Evolutionary conservation across 2,329 filamentous ascomycete genomes (phyloP), one percentile per base, ranked within the genome.

Genomic region (Didymella pomorum): DNA sequence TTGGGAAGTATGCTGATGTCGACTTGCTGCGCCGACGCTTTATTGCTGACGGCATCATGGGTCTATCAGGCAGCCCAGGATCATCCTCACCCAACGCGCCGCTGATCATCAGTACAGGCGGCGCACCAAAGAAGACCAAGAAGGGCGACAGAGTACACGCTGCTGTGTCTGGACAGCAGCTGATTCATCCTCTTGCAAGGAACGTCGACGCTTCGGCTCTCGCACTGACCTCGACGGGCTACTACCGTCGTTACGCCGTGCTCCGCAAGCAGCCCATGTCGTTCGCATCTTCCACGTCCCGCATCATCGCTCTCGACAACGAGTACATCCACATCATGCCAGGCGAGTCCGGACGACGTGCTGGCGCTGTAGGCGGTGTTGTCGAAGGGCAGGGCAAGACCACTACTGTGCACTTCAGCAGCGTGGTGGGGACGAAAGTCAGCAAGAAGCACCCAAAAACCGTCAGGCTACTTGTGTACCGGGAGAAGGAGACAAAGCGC

Each of bases 281-380:
- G 23, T 89, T 95, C 68, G 88, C 91, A 41, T 88, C 87, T 4
- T 85, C 89, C 70, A 90, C 91, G 60, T 89, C 93, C 67, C 86
- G 90, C 57, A 86, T 92, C 10, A 80, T 95, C 41, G 87, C 90
- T 45, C 91, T 96, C 64, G 91, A 94, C 68, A 90, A 90, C 59
- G 92, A 96, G 74, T 95, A 93, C 74, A 87, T 96, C 61, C 91
- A 94, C 76, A 92, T 96, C 68, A 89, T 92, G 84, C 90, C 91
- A 2, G 78, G 78, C 6, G 79, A 80, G 25, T 70, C 70, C 0
- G 67, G 66, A 43, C 65, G 70, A 16, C 87, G 88, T 35, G 91
- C 90, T 72, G 64, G 65, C 3, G 61, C 52, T 0, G 56, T 65
- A 1, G 56, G 59, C 4, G 63, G 51, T 8, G 56, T 61, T 2